Conservation (phyloP, 768 basidiomycete species). For the Candolleomyces eurysporus region DNA sequence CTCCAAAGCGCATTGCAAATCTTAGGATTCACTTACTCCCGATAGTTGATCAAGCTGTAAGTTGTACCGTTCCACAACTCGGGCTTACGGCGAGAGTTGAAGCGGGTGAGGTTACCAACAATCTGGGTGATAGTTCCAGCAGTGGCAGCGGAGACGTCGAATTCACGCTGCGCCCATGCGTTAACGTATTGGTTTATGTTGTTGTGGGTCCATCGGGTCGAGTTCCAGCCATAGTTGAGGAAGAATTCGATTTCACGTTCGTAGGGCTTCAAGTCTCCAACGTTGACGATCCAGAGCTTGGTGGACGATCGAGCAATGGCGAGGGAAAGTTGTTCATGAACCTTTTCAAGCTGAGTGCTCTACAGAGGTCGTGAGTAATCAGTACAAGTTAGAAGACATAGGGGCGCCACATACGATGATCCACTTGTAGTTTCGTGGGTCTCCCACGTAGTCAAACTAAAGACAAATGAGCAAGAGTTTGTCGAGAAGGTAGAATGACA, state of each 20-base stretch:
- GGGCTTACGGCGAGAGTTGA: slow-evolving; percentile 61
- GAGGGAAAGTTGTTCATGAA: slow-evolving; percentile 69
- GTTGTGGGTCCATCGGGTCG: slow-evolving; percentile 50
- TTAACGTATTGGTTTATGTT: slow-evolving; percentile 54
- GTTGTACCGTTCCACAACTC: slow-evolving; percentile 63
- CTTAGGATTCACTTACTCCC: slow-evolving; percentile 48
- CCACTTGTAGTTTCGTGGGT: slow-evolving; percentile 71
- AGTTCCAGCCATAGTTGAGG: slow-evolving; percentile 60
- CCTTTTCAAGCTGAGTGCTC: slow-evolving; percentile 56
- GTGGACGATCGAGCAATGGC: slow-evolving; percentile 58
- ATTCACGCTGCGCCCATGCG: slow-evolving; percentile 65
- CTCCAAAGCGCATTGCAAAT: background rate
- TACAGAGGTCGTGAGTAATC: slow-evolving; percentile 14
- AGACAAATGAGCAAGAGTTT: slow-evolving; percentile 2
- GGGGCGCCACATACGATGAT: slow-evolving; percentile 42
- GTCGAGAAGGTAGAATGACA: background rate
- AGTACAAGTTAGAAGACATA: background rate
- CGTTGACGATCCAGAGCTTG: slow-evolving; percentile 69
- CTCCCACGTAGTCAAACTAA: slow-evolving; percentile 57
- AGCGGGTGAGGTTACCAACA: slow-evolving; percentile 53
- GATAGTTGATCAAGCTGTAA: slow-evolving; percentile 62
- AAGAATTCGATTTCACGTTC: slow-evolving; percentile 73
- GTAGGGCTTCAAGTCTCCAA: slow-evolving; percentile 74
- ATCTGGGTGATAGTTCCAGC: slow-evolving; percentile 48
- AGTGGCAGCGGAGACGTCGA: slow-evolving; percentile 41